phyloP scores from a whole-genome alignment of 495 filamentous ascomycete genomes.

The Glonium stellatum region DNA sequence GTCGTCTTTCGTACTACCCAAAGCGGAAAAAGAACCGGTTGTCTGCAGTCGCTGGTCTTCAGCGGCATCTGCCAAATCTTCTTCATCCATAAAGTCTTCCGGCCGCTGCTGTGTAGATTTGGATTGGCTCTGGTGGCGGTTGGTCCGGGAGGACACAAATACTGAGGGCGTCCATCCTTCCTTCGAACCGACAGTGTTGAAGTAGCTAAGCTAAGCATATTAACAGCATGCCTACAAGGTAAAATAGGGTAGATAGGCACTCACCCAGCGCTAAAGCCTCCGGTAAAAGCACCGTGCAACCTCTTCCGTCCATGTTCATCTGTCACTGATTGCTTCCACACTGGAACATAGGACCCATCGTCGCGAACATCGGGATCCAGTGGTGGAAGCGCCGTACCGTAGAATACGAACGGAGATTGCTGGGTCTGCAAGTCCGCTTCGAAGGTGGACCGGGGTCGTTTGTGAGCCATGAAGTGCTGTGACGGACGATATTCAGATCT shows the following conservation, averaged over 20 bases:
- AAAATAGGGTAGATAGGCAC: constrained; percentile 27
- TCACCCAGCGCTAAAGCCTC: constrained; percentile 93
- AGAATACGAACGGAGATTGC: constrained; percentile 72
- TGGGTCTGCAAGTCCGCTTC: constrained; percentile 69
- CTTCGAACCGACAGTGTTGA: constrained; percentile 95
- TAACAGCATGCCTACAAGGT: constrained; percentile 30
- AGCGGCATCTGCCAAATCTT: constrained; percentile 82
- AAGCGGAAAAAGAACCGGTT: constrained; percentile 60
- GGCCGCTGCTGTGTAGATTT: constrained; percentile 52
- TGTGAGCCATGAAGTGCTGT: constrained; percentile 10
- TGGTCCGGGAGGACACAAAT: constrained; percentile 83
- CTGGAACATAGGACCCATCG: constrained; percentile 86
- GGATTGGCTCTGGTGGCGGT: constrained; percentile 61
- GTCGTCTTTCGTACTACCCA: constrained; percentile 63
- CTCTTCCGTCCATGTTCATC: constrained; percentile 90
- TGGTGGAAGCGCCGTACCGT: constrained; percentile 80
- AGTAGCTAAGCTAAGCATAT: constrained; percentile 58
- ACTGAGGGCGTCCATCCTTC: constrained; percentile 92
- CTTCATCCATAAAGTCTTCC: constrained; percentile 98
- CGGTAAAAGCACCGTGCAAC: constrained; percentile 93
- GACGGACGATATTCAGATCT: neutral
- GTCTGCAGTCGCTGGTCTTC: constrained; percentile 70
- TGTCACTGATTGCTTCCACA: constrained; percentile 96
- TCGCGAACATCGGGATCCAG: constrained; percentile 72
- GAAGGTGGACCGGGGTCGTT: constrained; percentile 50